phyloP scores from a whole-genome alignment of 441 rosid species.

The Pelargonium australe region DNA sequence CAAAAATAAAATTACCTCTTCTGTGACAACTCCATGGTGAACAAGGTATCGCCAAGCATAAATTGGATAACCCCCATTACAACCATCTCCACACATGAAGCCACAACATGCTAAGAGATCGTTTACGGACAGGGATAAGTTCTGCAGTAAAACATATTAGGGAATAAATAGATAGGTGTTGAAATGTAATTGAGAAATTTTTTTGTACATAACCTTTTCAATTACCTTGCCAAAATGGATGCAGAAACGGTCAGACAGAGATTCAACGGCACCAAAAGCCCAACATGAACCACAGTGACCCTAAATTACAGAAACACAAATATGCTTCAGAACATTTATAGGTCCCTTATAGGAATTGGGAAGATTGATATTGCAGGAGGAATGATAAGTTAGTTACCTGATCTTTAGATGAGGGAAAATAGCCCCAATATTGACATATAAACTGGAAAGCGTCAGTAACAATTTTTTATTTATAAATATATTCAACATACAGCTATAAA shows the following conservation, averaged over 20 bases:
- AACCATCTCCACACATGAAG: slow-evolving; percentile 80
- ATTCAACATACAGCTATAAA: slow-evolving; percentile 8
- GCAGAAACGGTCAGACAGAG: slow-evolving; percentile 89
- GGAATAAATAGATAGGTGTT: not conserved
- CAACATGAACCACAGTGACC: slow-evolving; percentile 98
- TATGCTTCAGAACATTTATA: not conserved
- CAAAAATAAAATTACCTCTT: slow-evolving; percentile 51
- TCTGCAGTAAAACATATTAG: slow-evolving; percentile 40
- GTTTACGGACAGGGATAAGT: slow-evolving; percentile 77
- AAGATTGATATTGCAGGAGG: not conserved
- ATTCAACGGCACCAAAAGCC: slow-evolving; percentile 95
- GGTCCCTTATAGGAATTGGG: not conserved
- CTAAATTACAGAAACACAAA: slow-evolving; percentile 34
- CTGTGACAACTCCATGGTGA: slow-evolving; percentile 75
- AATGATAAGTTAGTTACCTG: slow-evolving; percentile 36
- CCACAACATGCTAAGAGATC: slow-evolving; percentile 96
- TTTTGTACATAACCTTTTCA: slow-evolving; percentile 4
- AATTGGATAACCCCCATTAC: slow-evolving; percentile 80
- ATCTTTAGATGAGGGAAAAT: slow-evolving; percentile 34
- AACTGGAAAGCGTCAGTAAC: slow-evolving; percentile 29
- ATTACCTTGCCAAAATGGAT: slow-evolving; percentile 71
- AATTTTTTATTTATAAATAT: not conserved
- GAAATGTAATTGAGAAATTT: not conserved
- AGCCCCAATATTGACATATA: slow-evolving; percentile 26
- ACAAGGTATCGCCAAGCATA: slow-evolving; percentile 75